Conservation (phyloP, 176 grass and related monocot species). For the Juncus effusus region DNA sequence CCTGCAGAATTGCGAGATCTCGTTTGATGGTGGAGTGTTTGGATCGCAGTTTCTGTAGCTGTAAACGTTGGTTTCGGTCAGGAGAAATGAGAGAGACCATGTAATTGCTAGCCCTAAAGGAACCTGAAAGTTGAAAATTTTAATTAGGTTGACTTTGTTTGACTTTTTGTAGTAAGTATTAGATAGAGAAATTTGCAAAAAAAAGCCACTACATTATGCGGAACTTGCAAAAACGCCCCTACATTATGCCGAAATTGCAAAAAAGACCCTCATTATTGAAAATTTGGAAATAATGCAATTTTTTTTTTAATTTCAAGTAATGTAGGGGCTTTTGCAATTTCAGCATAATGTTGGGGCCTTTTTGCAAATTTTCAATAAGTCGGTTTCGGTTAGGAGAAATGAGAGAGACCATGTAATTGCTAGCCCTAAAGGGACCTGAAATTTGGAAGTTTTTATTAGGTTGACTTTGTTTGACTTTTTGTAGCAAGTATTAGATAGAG, state of each 20-base stretch:
- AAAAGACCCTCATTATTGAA: too few species aligned
- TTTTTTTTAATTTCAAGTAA: too few species aligned
- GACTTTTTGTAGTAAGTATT: neutral
- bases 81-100: conserved; percentile 81
- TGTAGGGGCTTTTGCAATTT: too few species aligned
- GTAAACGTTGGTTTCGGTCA: conserved; percentile 78
- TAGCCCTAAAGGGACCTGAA: conserved; percentile 80
- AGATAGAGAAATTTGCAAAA: too few species aligned
- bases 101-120: conserved; percentile 85
- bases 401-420: conserved; percentile 90
- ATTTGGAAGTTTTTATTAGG: conserved; percentile 2
- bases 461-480: neutral
- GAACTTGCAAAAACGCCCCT: too few species aligned
- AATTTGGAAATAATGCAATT: too few species aligned
- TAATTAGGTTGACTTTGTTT: neutral
- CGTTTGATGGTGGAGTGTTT: conserved; percentile 82
- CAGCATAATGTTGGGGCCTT: too few species aligned
- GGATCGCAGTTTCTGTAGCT: conserved; percentile 81
- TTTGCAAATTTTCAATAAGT: conserved; percentile 27
- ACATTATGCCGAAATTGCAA: too few species aligned
- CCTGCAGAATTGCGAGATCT: conserved; percentile 74
- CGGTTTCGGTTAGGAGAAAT: conserved; percentile 76
- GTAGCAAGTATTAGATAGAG: neutral
- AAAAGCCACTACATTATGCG: too few species aligned
- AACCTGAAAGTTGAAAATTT: conserved; percentile 47